A percentile compares a stretch with the other conserved stretches of the same genome.
These are phyloP conservation scores for Ajuga reptans DNA, from an alignment of 305 asterid genomes.

Conservation along the genomic window DNA sequence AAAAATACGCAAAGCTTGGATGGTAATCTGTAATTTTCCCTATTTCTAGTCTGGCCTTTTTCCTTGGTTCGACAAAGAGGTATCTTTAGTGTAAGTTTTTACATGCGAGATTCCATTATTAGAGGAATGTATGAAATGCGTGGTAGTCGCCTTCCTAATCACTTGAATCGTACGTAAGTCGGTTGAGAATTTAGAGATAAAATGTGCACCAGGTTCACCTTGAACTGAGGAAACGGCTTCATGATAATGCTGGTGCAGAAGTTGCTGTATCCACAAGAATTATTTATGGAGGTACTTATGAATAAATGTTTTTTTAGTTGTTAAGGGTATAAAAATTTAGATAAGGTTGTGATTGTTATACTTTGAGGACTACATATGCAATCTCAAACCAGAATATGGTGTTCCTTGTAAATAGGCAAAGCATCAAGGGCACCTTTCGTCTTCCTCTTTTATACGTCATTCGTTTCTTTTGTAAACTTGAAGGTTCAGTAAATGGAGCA, in stretches of 20 bases:
- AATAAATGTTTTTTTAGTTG: not conserved
- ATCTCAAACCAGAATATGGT: not conserved
- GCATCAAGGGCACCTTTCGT: not conserved
- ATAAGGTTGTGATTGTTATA: too few relatives aligned
- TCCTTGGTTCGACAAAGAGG: not conserved
- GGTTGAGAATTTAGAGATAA: not conserved
- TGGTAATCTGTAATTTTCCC: too few relatives aligned
- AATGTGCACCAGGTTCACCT: not conserved
- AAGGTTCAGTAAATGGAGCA: slow-evolving; percentile 7
- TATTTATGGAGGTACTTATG: not conserved
- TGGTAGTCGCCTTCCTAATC: not conserved
- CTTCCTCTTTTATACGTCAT: not conserved
- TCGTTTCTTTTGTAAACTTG: not conserved
- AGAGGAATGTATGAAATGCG: not conserved
- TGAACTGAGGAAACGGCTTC: not conserved
- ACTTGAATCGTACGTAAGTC: not conserved
- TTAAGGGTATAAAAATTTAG: too few relatives aligned
- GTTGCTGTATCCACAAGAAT: not conserved
- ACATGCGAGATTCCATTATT: not conserved
- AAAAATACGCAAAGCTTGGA: too few relatives aligned
- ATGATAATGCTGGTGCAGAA: not conserved
- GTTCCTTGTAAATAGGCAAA: too few relatives aligned
- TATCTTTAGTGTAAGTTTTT: not conserved
- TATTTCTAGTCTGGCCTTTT: not conserved
- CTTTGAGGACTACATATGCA: not conserved